Evolutionary conservation across 2,329 filamentous ascomycete species (phyloP).

Genomic region (Teratosphaeriaceae sp.): DNA sequence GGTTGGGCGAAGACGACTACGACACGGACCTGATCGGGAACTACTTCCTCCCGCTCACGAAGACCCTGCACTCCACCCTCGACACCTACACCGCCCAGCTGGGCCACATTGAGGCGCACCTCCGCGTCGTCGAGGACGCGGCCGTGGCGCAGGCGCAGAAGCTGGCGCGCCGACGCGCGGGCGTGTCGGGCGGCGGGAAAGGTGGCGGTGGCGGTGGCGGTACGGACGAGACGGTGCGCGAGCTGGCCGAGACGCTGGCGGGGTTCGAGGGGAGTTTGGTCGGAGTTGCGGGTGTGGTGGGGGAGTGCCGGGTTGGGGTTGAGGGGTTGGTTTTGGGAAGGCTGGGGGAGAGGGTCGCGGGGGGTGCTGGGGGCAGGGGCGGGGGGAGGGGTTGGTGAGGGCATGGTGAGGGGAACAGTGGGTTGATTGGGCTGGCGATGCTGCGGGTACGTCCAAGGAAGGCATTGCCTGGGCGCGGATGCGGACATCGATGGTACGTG

Average conservation of each 20-base stretch:
- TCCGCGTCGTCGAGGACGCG: constrained; percentile 42
- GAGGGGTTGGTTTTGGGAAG: constrained; percentile 34
- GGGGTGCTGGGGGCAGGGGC: neutral
- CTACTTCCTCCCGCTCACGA: constrained; percentile 39
- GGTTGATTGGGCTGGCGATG: neutral
- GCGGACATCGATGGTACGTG: no score
- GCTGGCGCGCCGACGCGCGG: constrained; percentile 26
- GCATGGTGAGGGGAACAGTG: neutral
- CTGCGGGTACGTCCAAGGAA: no score
- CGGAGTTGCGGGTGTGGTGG: constrained; percentile 41
- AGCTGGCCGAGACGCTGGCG: constrained; percentile 41
- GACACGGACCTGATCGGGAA: constrained; percentile 40
- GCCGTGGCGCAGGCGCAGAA: constrained; percentile 39
- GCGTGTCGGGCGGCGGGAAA: constrained; percentile 9
- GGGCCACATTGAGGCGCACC: constrained; percentile 42
- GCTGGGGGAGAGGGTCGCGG: constrained; percentile 11
- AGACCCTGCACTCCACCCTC: constrained; percentile 34
- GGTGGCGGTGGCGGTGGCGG: constrained; percentile 6
- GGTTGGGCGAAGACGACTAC: constrained; percentile 26
- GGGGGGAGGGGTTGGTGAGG: neutral
- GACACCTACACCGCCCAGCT: constrained; percentile 37
- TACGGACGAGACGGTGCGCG: constrained; percentile 32
- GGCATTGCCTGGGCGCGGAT: no score
- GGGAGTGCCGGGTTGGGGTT: constrained; percentile 41
- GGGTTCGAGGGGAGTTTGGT: constrained; percentile 45